These are phyloP conservation scores for Lachancea meyersii DNA, from an alignment of 805 yeast genomes.

Conservation along the genomic window DNA sequence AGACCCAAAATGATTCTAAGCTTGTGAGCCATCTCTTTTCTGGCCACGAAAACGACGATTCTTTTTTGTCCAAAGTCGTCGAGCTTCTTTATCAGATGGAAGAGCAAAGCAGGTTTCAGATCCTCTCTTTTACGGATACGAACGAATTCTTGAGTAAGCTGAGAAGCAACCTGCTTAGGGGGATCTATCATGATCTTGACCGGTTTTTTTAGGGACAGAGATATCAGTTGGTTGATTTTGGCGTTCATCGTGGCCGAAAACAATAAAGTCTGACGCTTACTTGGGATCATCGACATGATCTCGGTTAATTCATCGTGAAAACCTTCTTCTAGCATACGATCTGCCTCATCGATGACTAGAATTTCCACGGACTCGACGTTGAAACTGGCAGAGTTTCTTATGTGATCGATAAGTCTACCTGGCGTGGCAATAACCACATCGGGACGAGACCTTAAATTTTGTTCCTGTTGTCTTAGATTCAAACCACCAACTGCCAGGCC, in stretches of 20 bases:
- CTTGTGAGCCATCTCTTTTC: constrained; percentile 86
- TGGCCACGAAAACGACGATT: constrained; percentile 83
- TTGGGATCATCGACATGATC: constrained; percentile 78
- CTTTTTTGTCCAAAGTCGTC: constrained; percentile 61
- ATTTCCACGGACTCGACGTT: constrained; percentile 88
- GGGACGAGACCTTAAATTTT: constrained; percentile 84
- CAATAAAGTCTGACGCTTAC: constrained; percentile 85
- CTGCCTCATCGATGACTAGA: constrained; percentile 94
- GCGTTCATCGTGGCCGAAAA: constrained; percentile 99
- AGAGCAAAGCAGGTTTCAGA: constrained; percentile 76
- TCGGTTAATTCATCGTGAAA: constrained; percentile 93
- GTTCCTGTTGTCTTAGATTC: constrained; percentile 92
- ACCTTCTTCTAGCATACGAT: constrained; percentile 98
- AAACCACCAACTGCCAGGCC: constrained; percentile 98
- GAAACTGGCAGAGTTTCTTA: constrained; percentile 90
- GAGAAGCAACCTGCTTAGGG: constrained; percentile 90
- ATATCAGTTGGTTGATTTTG: constrained; percentile 78
- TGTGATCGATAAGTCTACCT: constrained; percentile 96
- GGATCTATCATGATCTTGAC: constrained; percentile 95
- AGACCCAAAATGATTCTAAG: constrained; percentile 71
- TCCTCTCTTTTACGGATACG: constrained; percentile 87
- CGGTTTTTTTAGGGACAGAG: constrained; percentile 82
- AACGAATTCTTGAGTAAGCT: constrained; percentile 87
- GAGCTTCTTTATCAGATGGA: constrained; percentile 59
- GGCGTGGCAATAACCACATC: constrained; percentile 98